A percentile compares a stretch with the other conserved stretches of the same genome.
These are phyloP conservation scores for Drechslerella stenobrocha DNA, from an alignment of 2,329 filamentous ascomycete species.

Conservation along the genomic window DNA sequence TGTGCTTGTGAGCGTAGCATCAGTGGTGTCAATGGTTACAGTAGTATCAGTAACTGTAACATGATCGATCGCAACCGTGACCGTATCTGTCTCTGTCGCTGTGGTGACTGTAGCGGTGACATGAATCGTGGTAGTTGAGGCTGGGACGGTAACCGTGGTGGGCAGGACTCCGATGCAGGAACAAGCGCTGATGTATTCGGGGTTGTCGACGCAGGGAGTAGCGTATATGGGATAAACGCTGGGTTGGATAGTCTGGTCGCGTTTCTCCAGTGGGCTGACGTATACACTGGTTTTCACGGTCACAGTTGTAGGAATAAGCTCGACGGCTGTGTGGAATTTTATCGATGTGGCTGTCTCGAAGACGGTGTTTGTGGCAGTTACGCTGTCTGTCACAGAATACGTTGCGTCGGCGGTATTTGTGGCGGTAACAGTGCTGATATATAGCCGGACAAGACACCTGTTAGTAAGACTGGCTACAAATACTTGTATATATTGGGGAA, in stretches of 20 bases:
- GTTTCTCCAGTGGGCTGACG: neutral
- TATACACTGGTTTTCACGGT: neutral
- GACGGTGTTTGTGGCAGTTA: no score
- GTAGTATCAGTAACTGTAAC: neutral
- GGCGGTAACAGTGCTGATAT: neutral
- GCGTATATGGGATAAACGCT: neutral
- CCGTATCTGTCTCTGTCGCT: neutral
- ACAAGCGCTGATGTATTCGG: neutral
- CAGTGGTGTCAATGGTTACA: neutral
- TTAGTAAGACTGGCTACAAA: neutral
- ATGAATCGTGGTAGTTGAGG: neutral
- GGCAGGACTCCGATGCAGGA: neutral
- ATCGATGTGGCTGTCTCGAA: no score
- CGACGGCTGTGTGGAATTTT: no score
- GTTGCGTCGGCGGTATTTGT: neutral
- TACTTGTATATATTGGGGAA: neutral
- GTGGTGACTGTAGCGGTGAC: neutral
- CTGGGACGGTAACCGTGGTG: neutral
- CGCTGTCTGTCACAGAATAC: neutral
- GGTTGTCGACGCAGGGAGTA: neutral
- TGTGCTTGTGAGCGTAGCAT: neutral
- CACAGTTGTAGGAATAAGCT: no score
- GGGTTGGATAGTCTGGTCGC: neutral
- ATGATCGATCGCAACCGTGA: neutral
- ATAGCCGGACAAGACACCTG: neutral